Evolutionary conservation across 352 stramenopile species (phyloP).

Genomic region (Globisporangium lucens): DNA sequence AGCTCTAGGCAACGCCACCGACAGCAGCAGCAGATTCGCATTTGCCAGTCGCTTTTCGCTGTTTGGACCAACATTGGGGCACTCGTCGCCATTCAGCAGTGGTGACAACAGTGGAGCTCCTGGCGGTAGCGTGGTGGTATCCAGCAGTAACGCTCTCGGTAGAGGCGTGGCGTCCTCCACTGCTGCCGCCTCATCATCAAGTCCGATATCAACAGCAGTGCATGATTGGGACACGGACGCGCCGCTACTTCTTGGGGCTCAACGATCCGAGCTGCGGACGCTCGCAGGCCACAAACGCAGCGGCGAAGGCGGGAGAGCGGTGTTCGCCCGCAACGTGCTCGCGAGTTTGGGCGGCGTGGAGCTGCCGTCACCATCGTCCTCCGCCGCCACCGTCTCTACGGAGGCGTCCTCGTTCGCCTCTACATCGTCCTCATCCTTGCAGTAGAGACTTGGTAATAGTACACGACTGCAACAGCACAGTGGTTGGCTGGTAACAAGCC

Average conservation of each 20-base stretch:
- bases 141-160: conserved; percentile 2
- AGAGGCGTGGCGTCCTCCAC: not conserved
- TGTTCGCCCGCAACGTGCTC: conserved; percentile 4
- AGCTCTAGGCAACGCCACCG: not conserved
- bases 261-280: not conserved
- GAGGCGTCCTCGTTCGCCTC: not conserved
- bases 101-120: conserved; percentile 2
- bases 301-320: not conserved
- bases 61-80: conserved; percentile 29
- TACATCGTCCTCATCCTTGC: not conserved
- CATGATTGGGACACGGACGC: not conserved
- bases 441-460: not conserved
- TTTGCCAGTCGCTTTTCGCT: conserved; percentile 49
- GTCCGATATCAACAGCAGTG: not conserved
- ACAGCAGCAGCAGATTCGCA: conserved; percentile 12
- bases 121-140: not conserved
- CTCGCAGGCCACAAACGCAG: not conserved
- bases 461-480: too few species aligned
- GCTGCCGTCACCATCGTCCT: conserved; percentile 5
- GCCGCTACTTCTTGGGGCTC: not conserved
- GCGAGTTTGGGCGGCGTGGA: conserved; percentile 23
- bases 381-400: not conserved
- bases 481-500: too few species aligned
- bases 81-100: not conserved
- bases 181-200: not conserved